Evolutionary conservation across 108 stramenopile genomes (phyloP), one percentile per base, ranked within the genome.

Genomic region (Nitzschia sp.): DNA sequence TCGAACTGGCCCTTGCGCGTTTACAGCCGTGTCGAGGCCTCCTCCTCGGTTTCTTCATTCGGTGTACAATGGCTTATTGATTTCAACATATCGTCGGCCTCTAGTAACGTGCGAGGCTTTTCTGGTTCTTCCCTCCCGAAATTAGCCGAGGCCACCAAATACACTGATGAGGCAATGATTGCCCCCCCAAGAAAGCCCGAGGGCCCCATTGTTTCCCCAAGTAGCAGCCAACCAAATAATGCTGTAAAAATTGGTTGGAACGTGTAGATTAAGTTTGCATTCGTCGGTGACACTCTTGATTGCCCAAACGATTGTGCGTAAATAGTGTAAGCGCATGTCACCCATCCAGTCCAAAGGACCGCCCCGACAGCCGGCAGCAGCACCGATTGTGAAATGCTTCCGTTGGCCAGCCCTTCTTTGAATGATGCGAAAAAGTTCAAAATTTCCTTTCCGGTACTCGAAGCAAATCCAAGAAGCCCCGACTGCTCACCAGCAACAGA

Each of bases 271-370:
- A 95, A 67, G 72, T 92, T 95, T 0, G 92, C 91, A 80, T 91
- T 82, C 15, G 89, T 80, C 13, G 95, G 86, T 32, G 66, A 58
- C 29, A 93, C 87, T 33, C 74, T 68, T 1, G 77, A 48, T 76
- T 96, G 95, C 8, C 92, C 95, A 72, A 79, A 96, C 54, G 79
- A 81, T 78, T 96, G 95, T 8, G 92, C 92, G 54, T 80, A 93
- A 26, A 93, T 93, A 0, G 76, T 77, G 78, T 90, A 93, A 0
- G 91, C 95, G 58, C 89, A 91, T 0, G 91, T 92, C 8, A 93
- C 74, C 75, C 72, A 82, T 0, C 95, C 95, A 28, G 90, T 89
- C 95, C 95, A 96, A 2, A 93, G 71, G 19, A 78, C 77, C 5
- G 91, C 87, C 15, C 79, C 89, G 54, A 82, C 56, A 3, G 83